Evolutionary conservation across 2,329 filamentous ascomycete species (phyloP).

Genomic region (Venturia aucupariae): DNA sequence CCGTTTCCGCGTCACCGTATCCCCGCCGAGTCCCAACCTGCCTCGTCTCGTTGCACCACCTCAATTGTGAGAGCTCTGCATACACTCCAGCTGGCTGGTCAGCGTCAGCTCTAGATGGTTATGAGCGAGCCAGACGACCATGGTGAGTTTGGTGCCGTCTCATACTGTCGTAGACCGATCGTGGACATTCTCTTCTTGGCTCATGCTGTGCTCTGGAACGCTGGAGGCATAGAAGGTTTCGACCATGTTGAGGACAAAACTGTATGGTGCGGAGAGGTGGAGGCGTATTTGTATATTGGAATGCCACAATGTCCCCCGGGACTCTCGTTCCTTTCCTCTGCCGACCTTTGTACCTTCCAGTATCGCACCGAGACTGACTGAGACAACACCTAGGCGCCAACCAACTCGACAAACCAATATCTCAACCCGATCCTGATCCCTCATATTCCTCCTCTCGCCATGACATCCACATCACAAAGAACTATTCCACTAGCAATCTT

Average conservation of each 20-base stretch:
- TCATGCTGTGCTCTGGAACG: neutral
- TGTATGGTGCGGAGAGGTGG: neutral
- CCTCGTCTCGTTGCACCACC: neutral
- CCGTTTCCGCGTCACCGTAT: neutral
- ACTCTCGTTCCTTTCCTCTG: neutral
- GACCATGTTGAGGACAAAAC: no score
- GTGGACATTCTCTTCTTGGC: neutral
- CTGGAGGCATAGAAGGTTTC: neutral
- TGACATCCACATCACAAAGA: constrained; percentile 42
- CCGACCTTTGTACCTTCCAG: neutral
- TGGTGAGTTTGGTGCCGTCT: constrained; percentile 22
- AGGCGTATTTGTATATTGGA: neutral
- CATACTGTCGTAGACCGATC: neutral
- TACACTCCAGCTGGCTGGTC: constrained; percentile 8
- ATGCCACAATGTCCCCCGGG: neutral
- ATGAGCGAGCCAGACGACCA: constrained; percentile 33
- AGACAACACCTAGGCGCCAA: constrained; percentile 8
- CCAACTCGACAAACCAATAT: neutral
- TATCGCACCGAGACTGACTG: constrained; percentile 3
- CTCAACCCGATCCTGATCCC: constrained; percentile 12
- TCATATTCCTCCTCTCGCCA: constrained; percentile 38
- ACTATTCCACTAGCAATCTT: constrained; percentile 41
- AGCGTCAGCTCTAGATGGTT: constrained; percentile 25
- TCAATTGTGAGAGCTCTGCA: neutral
- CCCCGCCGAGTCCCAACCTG: neutral